Base-by-base conservation (phyloP, 2,329 filamentous ascomycete genomes). In the Fusarium pseudoanthophilum region DNA sequence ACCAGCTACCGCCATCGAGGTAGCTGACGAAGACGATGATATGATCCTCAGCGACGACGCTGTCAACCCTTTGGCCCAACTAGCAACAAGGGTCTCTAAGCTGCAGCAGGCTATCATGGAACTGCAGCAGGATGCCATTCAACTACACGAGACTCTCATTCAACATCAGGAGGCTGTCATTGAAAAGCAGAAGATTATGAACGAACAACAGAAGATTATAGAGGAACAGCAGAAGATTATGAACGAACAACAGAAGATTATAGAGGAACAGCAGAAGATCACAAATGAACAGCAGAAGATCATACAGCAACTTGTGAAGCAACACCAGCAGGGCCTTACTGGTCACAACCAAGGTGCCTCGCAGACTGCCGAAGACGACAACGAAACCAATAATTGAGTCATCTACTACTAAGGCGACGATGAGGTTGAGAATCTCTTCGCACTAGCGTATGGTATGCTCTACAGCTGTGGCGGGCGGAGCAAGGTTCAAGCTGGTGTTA, bases 111-210 rank as follows among this genome's bases (percentile, higher is more conserved):
- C 30, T 32, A 13, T 32, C 30, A 4, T 32, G 30, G 30, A 32
- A 32, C 43, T 7, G 11, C 7, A 45, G 24, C 16, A 18, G n/a
- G 15, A 21, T 42, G 14, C 2, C 9, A 16, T 10, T 15, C 5
- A n/a, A 4, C n/a, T 1, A 4, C n/a, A 43, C 9, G 7, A 11
- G n/a, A 18, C 10, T 18, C 4, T 43, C 2, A 16, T 5, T 24
- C 4, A 42, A 42, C 40, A 16, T 5, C 11, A 43, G 42, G 5
- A 16, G n/a, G 2, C 30, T 32, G 4, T 13, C 11, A 32, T 13
- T 32, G 11, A 32, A 32, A 13, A 32, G 30, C 30, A 32, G 30
- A 32, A 32, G 30, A 2, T 14, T 32, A 32, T 32, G 4, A 32
- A 32, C 11, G 30, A 32, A 32, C 30, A 32, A 13, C 30, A 32